A percentile compares a stretch with the other conserved stretches of the same genome.
phyloP scores from a whole-genome alignment of 2,329 filamentous ascomycete genomes.

The Pseudogymnoascus sp. region DNA sequence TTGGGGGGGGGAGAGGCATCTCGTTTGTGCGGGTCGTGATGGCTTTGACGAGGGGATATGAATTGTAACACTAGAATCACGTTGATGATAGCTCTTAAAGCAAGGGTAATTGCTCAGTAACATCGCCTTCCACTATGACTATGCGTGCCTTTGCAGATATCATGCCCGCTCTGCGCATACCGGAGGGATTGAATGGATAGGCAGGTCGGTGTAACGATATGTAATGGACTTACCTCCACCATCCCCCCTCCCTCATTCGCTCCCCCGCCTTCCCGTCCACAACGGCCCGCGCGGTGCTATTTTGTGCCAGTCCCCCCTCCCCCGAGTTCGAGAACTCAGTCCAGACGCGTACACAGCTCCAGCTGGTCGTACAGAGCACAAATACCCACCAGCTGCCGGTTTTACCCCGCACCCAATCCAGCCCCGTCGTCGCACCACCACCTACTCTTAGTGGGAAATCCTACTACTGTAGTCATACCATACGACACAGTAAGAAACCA shows the following conservation, averaged over 20 bases:
- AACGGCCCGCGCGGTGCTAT: neutral
- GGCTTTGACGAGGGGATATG: neutral
- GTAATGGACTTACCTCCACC: neutral
- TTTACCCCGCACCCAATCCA: neutral
- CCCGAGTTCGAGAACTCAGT: neutral
- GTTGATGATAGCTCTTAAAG: neutral
- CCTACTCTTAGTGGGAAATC: neutral
- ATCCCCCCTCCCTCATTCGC: neutral
- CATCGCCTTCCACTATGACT: neutral
- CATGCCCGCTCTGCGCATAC: neutral
- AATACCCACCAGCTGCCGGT: neutral
- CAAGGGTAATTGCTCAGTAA: slow-evolving; percentile 1
- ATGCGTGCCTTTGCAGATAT: neutral
- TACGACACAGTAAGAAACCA: no score
- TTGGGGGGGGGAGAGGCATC: neutral
- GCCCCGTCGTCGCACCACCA: neutral
- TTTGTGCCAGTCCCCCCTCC: neutral
- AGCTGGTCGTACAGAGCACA: neutral
- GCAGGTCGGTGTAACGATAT: neutral
- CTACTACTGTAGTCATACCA: neutral
- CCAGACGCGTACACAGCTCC: no score
- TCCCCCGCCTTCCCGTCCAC: neutral
- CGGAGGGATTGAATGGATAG: no score
- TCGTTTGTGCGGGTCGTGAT: neutral
- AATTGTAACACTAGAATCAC: neutral